Evolutionary conservation across 176 grass and related monocot genomes (phyloP), one percentile per base, ranked within the genome.

Genomic region (Pontederia paniculata): DNA sequence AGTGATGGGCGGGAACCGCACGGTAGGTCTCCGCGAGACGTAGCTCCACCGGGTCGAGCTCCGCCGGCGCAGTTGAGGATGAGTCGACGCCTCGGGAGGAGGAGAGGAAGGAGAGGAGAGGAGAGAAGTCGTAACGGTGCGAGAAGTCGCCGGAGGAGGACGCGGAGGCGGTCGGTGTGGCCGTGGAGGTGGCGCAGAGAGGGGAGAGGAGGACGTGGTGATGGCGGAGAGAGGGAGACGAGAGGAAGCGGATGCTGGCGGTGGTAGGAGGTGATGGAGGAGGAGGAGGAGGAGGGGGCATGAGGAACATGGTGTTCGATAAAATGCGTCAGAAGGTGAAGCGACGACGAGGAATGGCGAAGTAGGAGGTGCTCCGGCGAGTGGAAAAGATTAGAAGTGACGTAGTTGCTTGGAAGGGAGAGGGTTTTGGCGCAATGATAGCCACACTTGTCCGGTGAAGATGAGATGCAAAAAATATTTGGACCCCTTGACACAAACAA

Each of bases 81-180:
- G 75, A 82, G 11, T 46, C 59, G 16, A 68, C 63, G 10, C 57
- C 65, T 28, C 61, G 17, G 10, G 60, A 31, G 14, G 69, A 48
- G 9, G 67, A 57, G 14, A 71, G 23, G 47, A 69, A 69, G 6
- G 90, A 42, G 31, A 31, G 43, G 25, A 31, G 53, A 3, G 64
- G 79, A 53, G 87, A 77, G 68, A 76, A 89, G 63, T 96, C 82
- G 57, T 89, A 87, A 41, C 74, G 74, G 54, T 52, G 49, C 10
- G 70, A 67, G 11, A 60, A 49, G 19, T 37, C 15, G 23, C 73
- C 4, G 22, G 50, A 15, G 3, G 49, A 14, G 20, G 45, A 11
- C 25, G 60, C 67, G 31, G 63, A 56, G 48, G 42, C 46, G 50
- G 65, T 58, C 52, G 23, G 9, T 48, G 46, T 4, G 43, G 15